These are phyloP conservation scores for Metschnikowia colocasiae DNA, from an alignment of 805 yeast species.

Conservation along the genomic window DNA sequence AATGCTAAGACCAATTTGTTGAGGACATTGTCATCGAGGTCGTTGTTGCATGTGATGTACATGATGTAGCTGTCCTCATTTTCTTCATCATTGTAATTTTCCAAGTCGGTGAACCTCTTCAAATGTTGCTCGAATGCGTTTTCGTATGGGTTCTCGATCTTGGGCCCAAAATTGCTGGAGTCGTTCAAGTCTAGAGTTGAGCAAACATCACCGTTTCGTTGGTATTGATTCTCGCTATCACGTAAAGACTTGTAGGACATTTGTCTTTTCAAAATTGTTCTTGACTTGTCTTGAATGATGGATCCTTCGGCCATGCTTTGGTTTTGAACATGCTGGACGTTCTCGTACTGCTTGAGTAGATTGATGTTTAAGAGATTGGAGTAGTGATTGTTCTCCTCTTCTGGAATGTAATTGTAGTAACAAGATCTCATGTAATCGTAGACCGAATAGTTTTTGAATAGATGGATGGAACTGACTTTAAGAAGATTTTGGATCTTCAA, in stretches of 20 bases:
- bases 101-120: slow-evolving; percentile 11
- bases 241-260: slow-evolving; percentile 18
- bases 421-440: slow-evolving; percentile 40
- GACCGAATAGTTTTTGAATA: slow-evolving; percentile 32
- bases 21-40: slow-evolving; percentile 18
- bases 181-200: not conserved
- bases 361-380: slow-evolving; percentile 33
- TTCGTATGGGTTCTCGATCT: slow-evolving; percentile 5
- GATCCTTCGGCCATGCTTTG: slow-evolving; percentile 27
- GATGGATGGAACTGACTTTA: slow-evolving; percentile 27
- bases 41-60: slow-evolving; percentile 20
- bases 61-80: slow-evolving; percentile 24
- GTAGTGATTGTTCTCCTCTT: slow-evolving; percentile 35
- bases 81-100: slow-evolving; percentile 17
- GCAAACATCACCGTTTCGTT: not conserved
- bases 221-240: not conserved
- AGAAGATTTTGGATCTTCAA: slow-evolving; percentile 34
- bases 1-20: slow-evolving; percentile 22
- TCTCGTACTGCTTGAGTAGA: slow-evolving; percentile 37
- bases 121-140: slow-evolving; percentile 5
- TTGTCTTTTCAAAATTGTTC: slow-evolving; percentile 16
- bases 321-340: slow-evolving; percentile 26
- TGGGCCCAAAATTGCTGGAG: not conserved
- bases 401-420: slow-evolving; percentile 35
- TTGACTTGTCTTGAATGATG: slow-evolving; percentile 17